Evolutionary conservation across 768 basidiomycete species (phyloP).

Genomic region (Kwoniella pini): DNA sequence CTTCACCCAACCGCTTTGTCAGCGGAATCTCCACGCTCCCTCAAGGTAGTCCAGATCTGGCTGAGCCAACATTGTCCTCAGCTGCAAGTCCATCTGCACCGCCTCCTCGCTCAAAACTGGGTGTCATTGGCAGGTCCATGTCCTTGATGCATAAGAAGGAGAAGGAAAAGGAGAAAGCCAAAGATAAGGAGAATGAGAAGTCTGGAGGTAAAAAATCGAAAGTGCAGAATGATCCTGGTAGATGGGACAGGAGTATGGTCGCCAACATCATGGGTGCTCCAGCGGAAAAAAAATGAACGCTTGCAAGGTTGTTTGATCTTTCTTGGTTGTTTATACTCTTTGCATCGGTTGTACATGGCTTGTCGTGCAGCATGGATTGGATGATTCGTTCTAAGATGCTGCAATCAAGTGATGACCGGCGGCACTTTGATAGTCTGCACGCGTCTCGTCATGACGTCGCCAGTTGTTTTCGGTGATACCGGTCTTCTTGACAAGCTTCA

Average conservation of each 20-base stretch:
- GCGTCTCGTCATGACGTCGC: too few relatives aligned
- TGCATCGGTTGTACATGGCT: too few relatives aligned
- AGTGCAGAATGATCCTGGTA: conserved; percentile 39
- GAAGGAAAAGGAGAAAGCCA: conserved; percentile 26
- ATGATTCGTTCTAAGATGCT: too few relatives aligned
- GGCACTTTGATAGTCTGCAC: too few relatives aligned
- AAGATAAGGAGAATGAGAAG: conserved; percentile 20
- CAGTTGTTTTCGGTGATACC: too few relatives aligned
- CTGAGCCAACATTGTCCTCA: background rate
- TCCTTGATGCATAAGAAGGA: conserved; percentile 20
- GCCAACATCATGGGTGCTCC: conserved; percentile 49
- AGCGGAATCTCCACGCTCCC: background rate
- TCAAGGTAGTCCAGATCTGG: background rate
- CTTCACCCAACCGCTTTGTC: background rate
- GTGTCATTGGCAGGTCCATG: conserved; percentile 32
- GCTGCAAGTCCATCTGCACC: background rate
- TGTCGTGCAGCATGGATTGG: background rate
- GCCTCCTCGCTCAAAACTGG: conserved; percentile 23
- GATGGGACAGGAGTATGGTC: conserved; percentile 48
- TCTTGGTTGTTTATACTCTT: background rate
- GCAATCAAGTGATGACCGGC: too few relatives aligned
- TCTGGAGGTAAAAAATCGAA: conserved; percentile 11
- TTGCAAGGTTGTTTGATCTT: background rate
- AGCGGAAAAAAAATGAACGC: conserved; percentile 16
- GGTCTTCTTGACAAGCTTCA: too few relatives aligned